Conservation (phyloP, 495 filamentous ascomycete genomes). For the Achaetomiella virescens region DNA sequence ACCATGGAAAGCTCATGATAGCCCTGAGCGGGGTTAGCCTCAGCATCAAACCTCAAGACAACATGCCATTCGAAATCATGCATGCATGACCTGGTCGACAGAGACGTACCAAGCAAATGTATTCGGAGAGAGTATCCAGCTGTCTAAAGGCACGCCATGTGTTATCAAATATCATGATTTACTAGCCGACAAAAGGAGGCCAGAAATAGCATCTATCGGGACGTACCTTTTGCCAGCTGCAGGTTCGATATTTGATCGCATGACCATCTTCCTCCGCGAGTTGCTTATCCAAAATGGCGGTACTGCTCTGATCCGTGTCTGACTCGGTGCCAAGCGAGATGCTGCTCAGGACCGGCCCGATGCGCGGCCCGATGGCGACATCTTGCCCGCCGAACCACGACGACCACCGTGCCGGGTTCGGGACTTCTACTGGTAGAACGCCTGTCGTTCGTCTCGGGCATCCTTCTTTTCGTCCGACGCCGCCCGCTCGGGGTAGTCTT, state of each 20-base stretch:
- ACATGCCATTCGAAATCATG: too few relatives aligned
- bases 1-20: conserved; percentile 91
- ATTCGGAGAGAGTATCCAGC: conserved; percentile 84
- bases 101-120: conserved; percentile 64
- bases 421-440: neutral
- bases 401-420: neutral
- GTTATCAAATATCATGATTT: neutral
- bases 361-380: conserved; percentile 36
- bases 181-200: neutral
- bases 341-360: conserved; percentile 37
- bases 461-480: neutral
- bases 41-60: neutral
- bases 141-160: conserved; percentile 47
- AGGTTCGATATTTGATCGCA: conserved; percentile 82
- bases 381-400: conserved; percentile 33
- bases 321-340: conserved; percentile 28
- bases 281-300: conserved; percentile 59
- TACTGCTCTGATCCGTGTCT: conserved; percentile 36
- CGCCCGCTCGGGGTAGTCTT: neutral
- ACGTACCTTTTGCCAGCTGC: conserved; percentile 80
- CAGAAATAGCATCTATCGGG: too few relatives aligned
- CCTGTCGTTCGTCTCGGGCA: neutral
- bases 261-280: conserved; percentile 69
- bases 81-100: neutral
- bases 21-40: conserved; percentile 36